Conservation (phyloP, 1,284 basidiomycete species). For the Grifola frondosa region DNA sequence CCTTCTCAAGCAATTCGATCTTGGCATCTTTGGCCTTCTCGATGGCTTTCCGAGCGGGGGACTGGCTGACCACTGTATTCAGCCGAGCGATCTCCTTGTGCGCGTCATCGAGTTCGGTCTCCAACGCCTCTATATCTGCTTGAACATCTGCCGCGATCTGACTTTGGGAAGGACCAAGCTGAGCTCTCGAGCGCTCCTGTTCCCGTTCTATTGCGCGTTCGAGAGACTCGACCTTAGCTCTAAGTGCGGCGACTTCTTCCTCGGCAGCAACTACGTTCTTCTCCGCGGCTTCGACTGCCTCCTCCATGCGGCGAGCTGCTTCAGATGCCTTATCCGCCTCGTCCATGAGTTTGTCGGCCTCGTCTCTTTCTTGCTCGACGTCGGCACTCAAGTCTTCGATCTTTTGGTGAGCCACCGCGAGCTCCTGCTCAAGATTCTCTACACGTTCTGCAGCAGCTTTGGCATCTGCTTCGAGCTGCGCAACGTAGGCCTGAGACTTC, state of each 20-base stretch:
- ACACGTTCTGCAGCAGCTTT: slow-evolving; percentile 45
- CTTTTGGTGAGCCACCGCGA: slow-evolving; percentile 45
- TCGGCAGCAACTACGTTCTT: slow-evolving; percentile 63
- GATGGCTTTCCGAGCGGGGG: slow-evolving; percentile 72
- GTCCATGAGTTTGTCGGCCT: slow-evolving; percentile 50
- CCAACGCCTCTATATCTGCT: slow-evolving; percentile 58
- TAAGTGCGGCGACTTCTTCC: slow-evolving; percentile 50
- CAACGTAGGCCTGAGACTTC: slow-evolving; percentile 48
- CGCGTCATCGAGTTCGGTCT: slow-evolving; percentile 78
- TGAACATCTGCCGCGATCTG: slow-evolving; percentile 41
- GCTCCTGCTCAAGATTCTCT: slow-evolving; percentile 51
- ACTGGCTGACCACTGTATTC: slow-evolving; percentile 65
- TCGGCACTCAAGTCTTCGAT: slow-evolving; percentile 44
- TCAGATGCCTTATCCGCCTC: slow-evolving; percentile 53
- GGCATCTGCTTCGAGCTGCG: slow-evolving; percentile 56
- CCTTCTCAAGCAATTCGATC: slow-evolving; percentile 72
- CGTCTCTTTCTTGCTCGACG: slow-evolving; percentile 47
- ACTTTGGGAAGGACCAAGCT: slow-evolving; percentile 33
- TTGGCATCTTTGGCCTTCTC: slow-evolving; percentile 71
- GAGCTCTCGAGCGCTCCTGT: slow-evolving; percentile 37
- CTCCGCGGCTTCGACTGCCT: slow-evolving; percentile 70
- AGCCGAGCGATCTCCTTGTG: slow-evolving; percentile 79
- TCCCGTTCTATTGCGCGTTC: slow-evolving; percentile 60
- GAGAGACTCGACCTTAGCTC: slow-evolving; percentile 49
- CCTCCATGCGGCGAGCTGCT: slow-evolving; percentile 63